phyloP scores from a whole-genome alignment of 306 rosid species.

The Acacia melanoxylon region DNA sequence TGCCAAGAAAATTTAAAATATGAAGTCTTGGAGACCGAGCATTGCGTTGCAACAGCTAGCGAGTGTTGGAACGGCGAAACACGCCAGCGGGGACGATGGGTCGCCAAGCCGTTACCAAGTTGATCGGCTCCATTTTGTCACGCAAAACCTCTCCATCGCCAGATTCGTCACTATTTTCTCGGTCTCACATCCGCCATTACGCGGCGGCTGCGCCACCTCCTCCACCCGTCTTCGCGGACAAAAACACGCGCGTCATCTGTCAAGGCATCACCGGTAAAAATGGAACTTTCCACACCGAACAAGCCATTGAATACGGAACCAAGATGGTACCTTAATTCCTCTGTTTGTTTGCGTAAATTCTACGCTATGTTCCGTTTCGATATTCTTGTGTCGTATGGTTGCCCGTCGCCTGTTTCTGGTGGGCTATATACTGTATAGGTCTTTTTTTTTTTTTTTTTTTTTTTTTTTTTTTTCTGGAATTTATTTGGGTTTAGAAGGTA shows the following conservation, averaged over 20 bases:
- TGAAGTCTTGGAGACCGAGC: not conserved
- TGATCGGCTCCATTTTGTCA: conserved; percentile 56
- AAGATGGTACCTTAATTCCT: conserved; percentile 63
- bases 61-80: conserved; percentile 15
- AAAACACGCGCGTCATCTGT: conserved; percentile 96
- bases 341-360: not conserved
- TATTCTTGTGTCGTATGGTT: not conserved
- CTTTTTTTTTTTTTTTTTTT: not conserved
- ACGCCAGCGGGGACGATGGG: conserved; percentile 46
- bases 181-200: conserved; percentile 49
- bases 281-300: conserved; percentile 96
- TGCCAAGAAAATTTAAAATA: not conserved
- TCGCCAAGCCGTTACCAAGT: conserved; percentile 63
- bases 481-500: not conserved
- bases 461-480: not conserved
- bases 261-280: conserved; percentile 97
- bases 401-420: not conserved
- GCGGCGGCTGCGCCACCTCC: conserved; percentile 61
- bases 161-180: not conserved
- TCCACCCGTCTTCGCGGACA: conserved; percentile 94
- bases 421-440: not conserved
- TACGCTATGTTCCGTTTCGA: not conserved
- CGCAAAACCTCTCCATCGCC: conserved; percentile 40
- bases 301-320: conserved; percentile 98
- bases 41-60: not conserved